These are phyloP conservation scores for Aspergillus sp. DNA, from an alignment of 2,329 filamentous ascomycete species.

Conservation along the genomic window DNA sequence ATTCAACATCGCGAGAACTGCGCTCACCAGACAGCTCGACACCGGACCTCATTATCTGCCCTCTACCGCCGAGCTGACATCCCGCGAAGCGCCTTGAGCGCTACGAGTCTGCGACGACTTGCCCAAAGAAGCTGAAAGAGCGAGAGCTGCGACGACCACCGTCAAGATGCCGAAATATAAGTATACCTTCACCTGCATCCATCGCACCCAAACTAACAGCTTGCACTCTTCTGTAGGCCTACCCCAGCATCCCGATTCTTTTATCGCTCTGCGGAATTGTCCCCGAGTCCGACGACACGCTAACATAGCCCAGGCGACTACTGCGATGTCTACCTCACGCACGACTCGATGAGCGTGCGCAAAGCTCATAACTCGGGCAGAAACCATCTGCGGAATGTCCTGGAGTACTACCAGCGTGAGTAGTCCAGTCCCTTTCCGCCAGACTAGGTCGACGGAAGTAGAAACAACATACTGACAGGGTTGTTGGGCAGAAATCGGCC, in stretches of 20 bases:
- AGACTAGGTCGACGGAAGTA: too few species aligned
- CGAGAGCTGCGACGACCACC: conserved; percentile 2
- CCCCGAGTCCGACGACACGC: too few species aligned
- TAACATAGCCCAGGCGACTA: conserved; percentile 59
- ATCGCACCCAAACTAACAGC: conserved; percentile 27
- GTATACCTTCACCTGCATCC: conserved; percentile 25
- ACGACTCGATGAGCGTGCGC: conserved; percentile 99
- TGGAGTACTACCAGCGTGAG: conserved; percentile 95
- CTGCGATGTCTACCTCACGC: conserved; percentile 99
- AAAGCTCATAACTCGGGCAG: conserved; percentile 96
- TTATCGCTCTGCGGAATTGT: too few species aligned
- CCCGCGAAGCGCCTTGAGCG: conserved; percentile 11
- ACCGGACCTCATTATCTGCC: too few species aligned
- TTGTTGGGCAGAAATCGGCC: conserved; percentile 71
- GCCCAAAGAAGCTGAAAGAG: conserved; percentile 3
- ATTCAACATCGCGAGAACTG: too few species aligned
- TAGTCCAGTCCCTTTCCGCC: conserved; percentile 8
- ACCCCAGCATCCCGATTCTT: conserved; percentile 1
- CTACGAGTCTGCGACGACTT: conserved; percentile 6
- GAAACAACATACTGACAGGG: conserved; percentile 4
- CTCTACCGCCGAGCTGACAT: too few species aligned
- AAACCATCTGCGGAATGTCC: conserved; percentile 94
- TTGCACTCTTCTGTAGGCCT: conserved; percentile 60
- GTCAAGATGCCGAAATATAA: conserved; percentile 80
- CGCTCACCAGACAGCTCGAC: too few species aligned